Percentiles rank a stretch among this genome's conserved stretches.
Conservation (phyloP, 108 stramenopile species). For the Discostella pseudostelligera region DNA sequence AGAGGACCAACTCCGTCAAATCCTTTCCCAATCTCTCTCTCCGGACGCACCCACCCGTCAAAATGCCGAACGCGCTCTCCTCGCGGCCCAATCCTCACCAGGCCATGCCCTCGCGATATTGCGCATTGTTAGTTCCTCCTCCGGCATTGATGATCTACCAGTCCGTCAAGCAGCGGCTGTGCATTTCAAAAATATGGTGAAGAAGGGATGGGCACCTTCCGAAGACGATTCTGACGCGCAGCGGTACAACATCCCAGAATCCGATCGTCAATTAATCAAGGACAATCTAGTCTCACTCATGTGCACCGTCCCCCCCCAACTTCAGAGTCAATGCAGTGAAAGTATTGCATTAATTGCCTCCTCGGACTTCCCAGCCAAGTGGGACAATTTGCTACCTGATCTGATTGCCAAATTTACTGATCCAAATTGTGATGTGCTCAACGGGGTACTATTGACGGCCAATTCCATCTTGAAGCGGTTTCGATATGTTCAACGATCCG, state of each 20-base stretch:
- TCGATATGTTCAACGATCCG: constrained; percentile 85
- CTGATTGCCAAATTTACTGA: constrained; percentile 77
- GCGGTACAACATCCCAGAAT: constrained; percentile 42
- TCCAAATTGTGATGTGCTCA: constrained; percentile 73
- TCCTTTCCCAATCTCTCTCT: constrained; percentile 72
- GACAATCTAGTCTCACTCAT: constrained; percentile 92
- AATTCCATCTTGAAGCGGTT: constrained; percentile 95
- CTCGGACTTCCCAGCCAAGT: constrained; percentile 93
- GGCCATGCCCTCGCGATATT: constrained; percentile 69
- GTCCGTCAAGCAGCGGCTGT: constrained; percentile 90
- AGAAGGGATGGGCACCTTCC: constrained; percentile 87
- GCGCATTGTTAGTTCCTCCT: constrained; percentile 52
- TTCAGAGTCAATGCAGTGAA: constrained; percentile 93
- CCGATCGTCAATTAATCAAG: constrained; percentile 92
- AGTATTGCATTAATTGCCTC: constrained; percentile 91
- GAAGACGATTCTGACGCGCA: constrained; percentile 63
- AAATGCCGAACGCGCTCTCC: constrained; percentile 66
- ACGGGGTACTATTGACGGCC: constrained; percentile 93
- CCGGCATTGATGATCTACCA: constrained; percentile 26
- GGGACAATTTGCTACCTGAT: constrained; percentile 90
- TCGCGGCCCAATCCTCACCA: constrained; percentile 39
- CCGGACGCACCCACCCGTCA: constrained; percentile 56
- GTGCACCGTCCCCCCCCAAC: constrained; percentile 87
- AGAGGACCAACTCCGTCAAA: constrained; percentile 50
- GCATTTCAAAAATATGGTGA: constrained; percentile 96